Conservation (phyloP, 1,284 basidiomycete species). For the Naganishia albida region DNA sequence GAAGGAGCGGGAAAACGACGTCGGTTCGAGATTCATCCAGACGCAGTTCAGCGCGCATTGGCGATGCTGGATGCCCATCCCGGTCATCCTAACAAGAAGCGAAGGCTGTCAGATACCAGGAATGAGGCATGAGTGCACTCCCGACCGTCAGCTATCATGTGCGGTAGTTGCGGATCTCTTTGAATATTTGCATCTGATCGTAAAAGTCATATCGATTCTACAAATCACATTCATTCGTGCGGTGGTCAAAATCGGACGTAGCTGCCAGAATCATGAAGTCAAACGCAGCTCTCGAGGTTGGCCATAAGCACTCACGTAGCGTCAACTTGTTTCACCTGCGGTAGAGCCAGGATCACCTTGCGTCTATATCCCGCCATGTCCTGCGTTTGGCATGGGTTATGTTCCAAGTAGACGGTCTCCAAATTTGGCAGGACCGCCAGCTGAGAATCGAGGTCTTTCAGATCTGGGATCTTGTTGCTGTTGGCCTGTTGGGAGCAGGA, state of each 20-base stretch:
- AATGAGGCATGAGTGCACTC: constrained; percentile 2
- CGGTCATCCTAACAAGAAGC: constrained; percentile 27
- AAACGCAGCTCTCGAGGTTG: neutral
- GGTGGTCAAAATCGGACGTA: constrained; percentile 9
- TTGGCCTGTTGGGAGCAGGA: constrained; percentile 69
- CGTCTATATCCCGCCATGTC: constrained; percentile 80
- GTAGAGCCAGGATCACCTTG: constrained; percentile 84
- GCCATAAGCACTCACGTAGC: constrained; percentile 69
- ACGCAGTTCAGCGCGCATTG: constrained; percentile 75
- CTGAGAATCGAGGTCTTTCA: constrained; percentile 70
- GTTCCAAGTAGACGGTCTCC: constrained; percentile 90
- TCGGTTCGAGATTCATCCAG: constrained; percentile 71
- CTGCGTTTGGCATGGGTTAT: constrained; percentile 82
- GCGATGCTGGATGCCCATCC: constrained; percentile 69
- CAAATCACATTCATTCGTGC: neutral
- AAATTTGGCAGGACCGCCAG: constrained; percentile 69
- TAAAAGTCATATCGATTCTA: neutral
- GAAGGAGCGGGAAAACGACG: constrained; percentile 54
- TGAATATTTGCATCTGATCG: neutral
- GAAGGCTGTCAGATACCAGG: constrained; percentile 21
- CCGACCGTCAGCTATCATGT: too few species aligned
- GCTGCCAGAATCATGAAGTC: neutral
- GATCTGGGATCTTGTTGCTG: constrained; percentile 75
- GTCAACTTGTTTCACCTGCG: constrained; percentile 90
- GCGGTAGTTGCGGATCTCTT: neutral